These are phyloP conservation scores for Brassica hybrid DNA, from an alignment of 441 rosid genomes.

Conservation along the genomic window DNA sequence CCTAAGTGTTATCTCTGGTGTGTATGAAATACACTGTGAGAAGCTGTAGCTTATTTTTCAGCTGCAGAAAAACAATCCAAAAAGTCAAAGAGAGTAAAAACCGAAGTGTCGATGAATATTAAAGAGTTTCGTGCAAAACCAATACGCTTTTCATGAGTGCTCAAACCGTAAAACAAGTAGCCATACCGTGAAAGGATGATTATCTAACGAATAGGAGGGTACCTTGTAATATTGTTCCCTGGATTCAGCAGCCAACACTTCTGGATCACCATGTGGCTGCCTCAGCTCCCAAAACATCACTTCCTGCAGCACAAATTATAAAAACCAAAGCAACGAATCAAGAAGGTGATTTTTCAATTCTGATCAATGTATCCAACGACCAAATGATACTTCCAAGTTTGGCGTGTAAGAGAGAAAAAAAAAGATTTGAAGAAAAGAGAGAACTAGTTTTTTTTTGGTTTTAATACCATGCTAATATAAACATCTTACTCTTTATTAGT, in stretches of 20 bases:
- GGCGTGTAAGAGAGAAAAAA: too few relatives aligned
- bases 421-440: too few relatives aligned
- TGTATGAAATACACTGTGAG: slow-evolving; percentile 70
- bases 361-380: not conserved
- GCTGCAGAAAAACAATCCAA: slow-evolving; percentile 52
- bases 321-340: not conserved
- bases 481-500: too few relatives aligned
- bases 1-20: slow-evolving; percentile 85
- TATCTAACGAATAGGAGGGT: too few relatives aligned
- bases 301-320: slow-evolving; percentile 52
- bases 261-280: slow-evolving; percentile 76
- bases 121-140: not conserved
- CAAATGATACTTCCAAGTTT: too few relatives aligned
- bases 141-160: not conserved
- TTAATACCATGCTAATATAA: too few relatives aligned
- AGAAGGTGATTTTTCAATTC: not conserved
- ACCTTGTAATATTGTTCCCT: slow-evolving; percentile 59
- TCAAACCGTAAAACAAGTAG: not conserved
- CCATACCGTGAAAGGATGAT: slow-evolving; percentile 51
- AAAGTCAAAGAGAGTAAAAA: not conserved
- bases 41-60: slow-evolving; percentile 71
- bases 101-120: not conserved
- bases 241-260: slow-evolving; percentile 71
- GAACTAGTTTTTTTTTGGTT: too few relatives aligned
- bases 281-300: slow-evolving; percentile 67